Evolutionary conservation across 192 early-diverging fungal genomes (phyloP).

Genomic region (Rhizophagus sp.): DNA sequence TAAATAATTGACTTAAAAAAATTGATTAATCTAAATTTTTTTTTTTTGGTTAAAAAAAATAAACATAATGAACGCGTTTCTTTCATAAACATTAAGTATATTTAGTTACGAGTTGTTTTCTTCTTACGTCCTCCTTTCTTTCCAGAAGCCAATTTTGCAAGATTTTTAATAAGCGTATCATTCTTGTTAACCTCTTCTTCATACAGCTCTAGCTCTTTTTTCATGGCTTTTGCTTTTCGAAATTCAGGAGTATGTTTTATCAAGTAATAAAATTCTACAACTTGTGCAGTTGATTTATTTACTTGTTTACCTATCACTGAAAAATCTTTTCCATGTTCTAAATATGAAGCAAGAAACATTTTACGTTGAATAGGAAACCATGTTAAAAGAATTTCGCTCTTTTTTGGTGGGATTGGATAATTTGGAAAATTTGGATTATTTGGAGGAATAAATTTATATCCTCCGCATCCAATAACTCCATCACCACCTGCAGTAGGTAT

Average conservation of each 20-base stretch:
- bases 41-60: not conserved
- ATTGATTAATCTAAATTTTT: not conserved
- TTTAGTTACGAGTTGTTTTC: conserved; percentile 3
- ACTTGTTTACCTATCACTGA: not conserved
- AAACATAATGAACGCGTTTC: not conserved
- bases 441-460: not conserved
- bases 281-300: conserved; percentile 13
- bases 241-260: conserved; percentile 16
- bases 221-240: conserved; percentile 19
- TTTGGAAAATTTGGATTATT: conserved; percentile 14
- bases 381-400: not conserved
- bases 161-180: not conserved
- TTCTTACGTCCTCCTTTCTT: conserved; percentile 19
- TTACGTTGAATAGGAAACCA: conserved; percentile 25
- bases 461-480: conserved; percentile 7
- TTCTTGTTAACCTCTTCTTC: not conserved
- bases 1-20: not conserved
- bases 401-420: conserved; percentile 17
- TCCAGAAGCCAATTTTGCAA: conserved; percentile 9
- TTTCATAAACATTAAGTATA: not conserved
- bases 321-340: conserved; percentile 31
- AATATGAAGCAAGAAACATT: conserved; percentile 21
- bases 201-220: conserved; percentile 13
- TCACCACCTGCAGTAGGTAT: not conserved
- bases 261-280: conserved; percentile 30